A percentile compares a stretch with the other conserved stretches of the same genome.
Evolutionary conservation across 441 rosid genomes (phyloP).

Genomic region (Omphalea diandra): DNA sequence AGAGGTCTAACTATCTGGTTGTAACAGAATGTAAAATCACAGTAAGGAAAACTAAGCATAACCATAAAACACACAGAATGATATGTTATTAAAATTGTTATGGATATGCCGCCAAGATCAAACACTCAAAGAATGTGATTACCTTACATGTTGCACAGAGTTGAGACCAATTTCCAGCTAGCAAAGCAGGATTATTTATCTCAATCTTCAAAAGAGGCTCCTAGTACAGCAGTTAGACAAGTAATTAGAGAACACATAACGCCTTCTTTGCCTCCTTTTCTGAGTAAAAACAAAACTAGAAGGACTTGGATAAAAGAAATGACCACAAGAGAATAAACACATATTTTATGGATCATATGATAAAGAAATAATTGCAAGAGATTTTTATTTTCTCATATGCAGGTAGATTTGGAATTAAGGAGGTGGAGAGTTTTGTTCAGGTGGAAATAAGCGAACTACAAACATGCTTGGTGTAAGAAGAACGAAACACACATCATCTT

Average conservation of each 20-base stretch:
- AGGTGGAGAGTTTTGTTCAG: not conserved
- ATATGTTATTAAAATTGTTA: not conserved
- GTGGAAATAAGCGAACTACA: not conserved
- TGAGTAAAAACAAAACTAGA: not conserved
- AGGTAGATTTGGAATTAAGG: too few species aligned
- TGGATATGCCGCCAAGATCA: slow-evolving; percentile 2
- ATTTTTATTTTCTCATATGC: too few species aligned
- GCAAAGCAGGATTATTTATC: slow-evolving; percentile 83
- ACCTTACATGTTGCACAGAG: slow-evolving; percentile 99
- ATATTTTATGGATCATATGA: not conserved
- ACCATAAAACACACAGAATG: not conserved
- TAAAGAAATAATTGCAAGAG: not conserved
- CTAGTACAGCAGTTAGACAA: slow-evolving; percentile 33
- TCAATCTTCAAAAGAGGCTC: slow-evolving; percentile 94
- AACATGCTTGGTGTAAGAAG: slow-evolving; percentile 18
- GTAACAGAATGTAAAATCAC: slow-evolving; percentile 14
- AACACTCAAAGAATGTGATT: slow-evolving; percentile 9
- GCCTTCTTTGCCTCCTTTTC: not conserved
- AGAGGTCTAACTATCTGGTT: slow-evolving; percentile 89
- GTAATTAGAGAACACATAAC: not conserved
- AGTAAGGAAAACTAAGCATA: slow-evolving; percentile 10
- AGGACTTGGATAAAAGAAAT: not conserved
- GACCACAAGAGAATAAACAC: not conserved
- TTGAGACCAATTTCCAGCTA: slow-evolving; percentile 96
- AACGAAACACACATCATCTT: slow-evolving; percentile 78